Evolutionary conservation across 192 early-diverging fungal genomes (phyloP).

Genomic region (Entomortierella beljakovae): DNA sequence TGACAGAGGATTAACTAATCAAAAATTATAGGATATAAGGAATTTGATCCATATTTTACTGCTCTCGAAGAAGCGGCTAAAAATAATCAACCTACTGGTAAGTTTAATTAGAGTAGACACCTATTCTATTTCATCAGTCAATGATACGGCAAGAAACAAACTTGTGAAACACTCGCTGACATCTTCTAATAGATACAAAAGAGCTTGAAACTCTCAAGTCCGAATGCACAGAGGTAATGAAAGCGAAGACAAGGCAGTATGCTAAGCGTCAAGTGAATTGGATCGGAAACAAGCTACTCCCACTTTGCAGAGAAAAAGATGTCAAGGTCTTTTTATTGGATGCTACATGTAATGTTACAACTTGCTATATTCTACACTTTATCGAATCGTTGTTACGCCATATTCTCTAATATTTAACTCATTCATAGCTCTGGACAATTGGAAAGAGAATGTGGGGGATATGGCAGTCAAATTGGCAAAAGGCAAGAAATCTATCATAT

Average conservation of each 20-base stretch:
- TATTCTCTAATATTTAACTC: neutral
- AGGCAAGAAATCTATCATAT: constrained; percentile 29
- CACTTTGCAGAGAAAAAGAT: constrained; percentile 53
- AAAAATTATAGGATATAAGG: constrained; percentile 87
- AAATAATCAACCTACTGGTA: constrained; percentile 22
- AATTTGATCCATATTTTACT: constrained; percentile 81
- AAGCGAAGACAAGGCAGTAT: constrained; percentile 87
- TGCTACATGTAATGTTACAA: constrained; percentile 66
- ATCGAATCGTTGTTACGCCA: neutral
- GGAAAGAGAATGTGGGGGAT: constrained; percentile 66
- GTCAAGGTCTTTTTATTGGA: constrained; percentile 74
- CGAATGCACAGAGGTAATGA: constrained; percentile 85
- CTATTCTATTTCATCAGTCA: neutral
- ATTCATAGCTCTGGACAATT: constrained; percentile 59
- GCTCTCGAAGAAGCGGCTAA: constrained; percentile 47
- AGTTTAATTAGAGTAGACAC: neutral
- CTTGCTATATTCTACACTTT: neutral
- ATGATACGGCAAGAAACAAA: neutral
- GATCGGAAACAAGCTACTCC: constrained; percentile 83
- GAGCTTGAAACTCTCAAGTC: constrained; percentile 57
- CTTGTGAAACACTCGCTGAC: neutral
- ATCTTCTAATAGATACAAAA: constrained; percentile 11
- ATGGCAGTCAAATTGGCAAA: constrained; percentile 65
- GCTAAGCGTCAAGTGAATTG: constrained; percentile 84
- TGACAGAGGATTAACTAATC: too few species aligned